Evolutionary conservation across 768 basidiomycete genomes (phyloP), one percentile per base, ranked within the genome.

Genomic region (Trametes cubensis): DNA sequence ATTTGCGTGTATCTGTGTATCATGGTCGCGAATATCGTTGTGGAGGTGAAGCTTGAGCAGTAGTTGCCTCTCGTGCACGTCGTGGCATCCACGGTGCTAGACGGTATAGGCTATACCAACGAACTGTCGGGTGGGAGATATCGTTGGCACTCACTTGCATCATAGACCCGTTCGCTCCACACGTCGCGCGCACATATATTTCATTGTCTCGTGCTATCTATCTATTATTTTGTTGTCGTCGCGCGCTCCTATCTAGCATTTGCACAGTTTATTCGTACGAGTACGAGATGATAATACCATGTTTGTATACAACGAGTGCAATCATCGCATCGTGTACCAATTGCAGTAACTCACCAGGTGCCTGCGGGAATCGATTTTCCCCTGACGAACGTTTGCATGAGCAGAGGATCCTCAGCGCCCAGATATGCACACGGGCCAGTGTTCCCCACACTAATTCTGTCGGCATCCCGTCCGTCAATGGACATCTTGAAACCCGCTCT

Each of bases 21-120:
- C 64, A 96, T 97, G 92, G 73, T 78, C 6, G 77, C 85, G 58
- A 96, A 93, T 69, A 75, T 98, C 53, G 74, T 86, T 52, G 92
- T 95, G 23, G 95, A 98, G 73, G 71, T 94, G 26, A 64, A 52
- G 63, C n/a, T 59, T 15, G 58, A 59, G 49, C 58, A 59, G 58
- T 44, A 30, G 42, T 4, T 6, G 41, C 8, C 34, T 4, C 28
- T 30, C 8, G 28, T 30, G 4, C 8, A 8, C 8, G 28, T 4
- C 8, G 28, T 30, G 4, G 28, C 28, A 30, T 34, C 34, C 11
- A 10, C 5, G 34, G 10, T 34, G 34, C 34, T 10, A 34, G 34
- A 34, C 34, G 34, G 34, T 34, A 34, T 34, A 10, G 41, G n/a
- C 41, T 59, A 34, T 50, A 58, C 47, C 57, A 41, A 25, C 30